Base-by-base conservation (phyloP, 768 basidiomycete species). In the Cantharellus anzutake region DNA sequence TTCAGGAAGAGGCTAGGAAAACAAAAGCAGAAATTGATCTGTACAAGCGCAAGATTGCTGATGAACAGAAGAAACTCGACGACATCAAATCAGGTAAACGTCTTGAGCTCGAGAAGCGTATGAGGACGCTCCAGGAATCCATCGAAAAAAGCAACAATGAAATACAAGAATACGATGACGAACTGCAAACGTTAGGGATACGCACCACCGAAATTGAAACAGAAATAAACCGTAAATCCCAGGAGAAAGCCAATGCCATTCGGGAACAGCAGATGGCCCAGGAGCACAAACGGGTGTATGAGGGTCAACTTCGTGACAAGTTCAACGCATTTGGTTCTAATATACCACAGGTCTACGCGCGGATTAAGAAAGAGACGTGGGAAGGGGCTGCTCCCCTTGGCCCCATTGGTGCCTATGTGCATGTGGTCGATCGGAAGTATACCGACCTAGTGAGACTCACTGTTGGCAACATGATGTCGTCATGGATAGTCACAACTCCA, bases 401-500 rank as follows among this genome's bases (percentile, higher is more conserved):
- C 0, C 94, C 94, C 0, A 72, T 97, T 35, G 94, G 94, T 0
- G 62, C 77, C 56, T 76, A 80, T 67, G 83, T 97, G 65, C 84
- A 81, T 65, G 78, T 89, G 42, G 78, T 74, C 64, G 85, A 93
- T 56, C 71, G 74, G 2, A 65, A 72, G 61, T 97, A 86, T 79
- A 81, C 79, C 0, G 71, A 71, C 0, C 64, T 88, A n/a, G 69
- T 98, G 64, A 73, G 83, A 62, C 69, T 70, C 57, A 78, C 83
- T 64, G 71, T 99, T 3, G 78, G 77, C 3, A 39, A 55, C 2
- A 66, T 73, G 20, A 73, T 98, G 71, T 77, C 73, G 42, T 77
- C 81, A 3, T 97, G 84, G 67, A 86, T 82, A 0, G 75, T 93
- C 57, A 85, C 84, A 0, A 78, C 89, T 67, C 68, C 76, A 20